These are phyloP conservation scores for Geotrichum candidum DNA, from an alignment of 1,139 yeast species.

Conservation along the genomic window DNA sequence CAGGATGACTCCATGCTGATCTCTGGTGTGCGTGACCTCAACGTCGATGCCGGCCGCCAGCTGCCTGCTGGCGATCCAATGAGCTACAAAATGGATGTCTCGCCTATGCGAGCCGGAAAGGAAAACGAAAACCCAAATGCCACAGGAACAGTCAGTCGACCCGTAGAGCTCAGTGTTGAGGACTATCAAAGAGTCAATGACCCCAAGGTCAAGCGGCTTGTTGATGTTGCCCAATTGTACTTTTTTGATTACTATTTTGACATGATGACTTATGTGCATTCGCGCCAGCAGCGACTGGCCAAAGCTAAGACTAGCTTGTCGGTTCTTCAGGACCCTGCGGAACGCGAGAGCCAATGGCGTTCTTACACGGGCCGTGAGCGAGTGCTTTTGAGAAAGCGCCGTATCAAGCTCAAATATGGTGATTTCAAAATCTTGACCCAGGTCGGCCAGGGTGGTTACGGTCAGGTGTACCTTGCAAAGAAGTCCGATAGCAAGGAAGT, in stretches of 20 bases:
- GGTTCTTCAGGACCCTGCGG: slow-evolving; percentile 42
- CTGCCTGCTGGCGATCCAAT: slow-evolving; percentile 8
- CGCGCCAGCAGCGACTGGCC: slow-evolving; percentile 70
- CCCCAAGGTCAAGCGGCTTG: slow-evolving; percentile 77
- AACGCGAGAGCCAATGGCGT: slow-evolving; percentile 68
- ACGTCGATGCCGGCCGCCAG: slow-evolving; percentile 13
- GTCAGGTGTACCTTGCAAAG: slow-evolving; percentile 87
- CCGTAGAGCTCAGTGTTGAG: slow-evolving; percentile 10
- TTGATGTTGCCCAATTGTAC: slow-evolving; percentile 69
- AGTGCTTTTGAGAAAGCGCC: slow-evolving; percentile 74
- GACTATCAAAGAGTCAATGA: slow-evolving; percentile 53
- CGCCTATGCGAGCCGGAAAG: slow-evolving; percentile 7
- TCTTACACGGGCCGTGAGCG: slow-evolving; percentile 81
- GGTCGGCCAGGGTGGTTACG: slow-evolving; percentile 99
- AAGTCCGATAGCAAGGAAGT: slow-evolving; percentile 93
- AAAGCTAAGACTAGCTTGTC: slow-evolving; percentile 57
- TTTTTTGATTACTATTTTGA: slow-evolving; percentile 95
- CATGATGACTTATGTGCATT: slow-evolving; percentile 86
- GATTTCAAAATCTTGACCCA: slow-evolving; percentile 96
- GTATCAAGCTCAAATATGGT: slow-evolving; percentile 87
- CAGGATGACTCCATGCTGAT: slow-evolving; percentile 22
- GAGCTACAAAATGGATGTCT: slow-evolving; percentile 12
- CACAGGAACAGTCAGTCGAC: background rate
- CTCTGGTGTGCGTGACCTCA: slow-evolving; percentile 24
- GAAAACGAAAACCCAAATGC: slow-evolving; percentile 7